Evolutionary conservation across 306 rosid species (phyloP), one percentile per base, ranked within the genome.

Genomic region (Dryas octopetala): DNA sequence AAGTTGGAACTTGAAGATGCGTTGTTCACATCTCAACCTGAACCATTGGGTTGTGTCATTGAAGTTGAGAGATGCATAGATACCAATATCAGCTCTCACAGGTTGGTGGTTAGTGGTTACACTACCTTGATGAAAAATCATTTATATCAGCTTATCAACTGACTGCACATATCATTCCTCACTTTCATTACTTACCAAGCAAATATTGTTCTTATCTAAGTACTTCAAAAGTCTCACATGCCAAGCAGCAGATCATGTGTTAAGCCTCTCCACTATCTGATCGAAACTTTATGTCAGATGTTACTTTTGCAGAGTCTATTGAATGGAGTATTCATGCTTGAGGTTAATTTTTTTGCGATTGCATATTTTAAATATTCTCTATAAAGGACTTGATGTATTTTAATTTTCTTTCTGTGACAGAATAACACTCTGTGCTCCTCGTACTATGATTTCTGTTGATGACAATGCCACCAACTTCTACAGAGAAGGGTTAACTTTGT

Each of bases 11-110:
- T 94, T 77, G 81, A 85, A 78, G 90, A 91, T 76, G 88, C 93
- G 59, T 83, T 94, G 54, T 17, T 57, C 62, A 79, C 76, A 55
- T 86, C 89, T 74, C 88, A 86, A 75, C 53, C 82, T 66, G 93
- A 85, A 71, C 86, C 78, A 49, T 66, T 66, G 74, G 97, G 91
- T 74, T 86, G 79, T 79, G 64, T 94, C 68, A 80, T 94, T 74
- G 98, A 94, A 85, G 89, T 94, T 61, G 91, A 84, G 80, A 87
- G 98, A 82, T 87, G 89, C 78, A 90, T 94, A 74, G 91, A 86
- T 60, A 76, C 85, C 85, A 94, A 91, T 79, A 86, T 97, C 48
- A 82, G 79, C 71, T 90, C 87, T 76, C 97, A 91, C 95, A 94
- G 98, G 98, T 89, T 78, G 69, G 80, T 86, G 66, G 68, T 68